phyloP scores from a whole-genome alignment of 2,329 filamentous ascomycete species.

The Cercospora brassicicola region DNA sequence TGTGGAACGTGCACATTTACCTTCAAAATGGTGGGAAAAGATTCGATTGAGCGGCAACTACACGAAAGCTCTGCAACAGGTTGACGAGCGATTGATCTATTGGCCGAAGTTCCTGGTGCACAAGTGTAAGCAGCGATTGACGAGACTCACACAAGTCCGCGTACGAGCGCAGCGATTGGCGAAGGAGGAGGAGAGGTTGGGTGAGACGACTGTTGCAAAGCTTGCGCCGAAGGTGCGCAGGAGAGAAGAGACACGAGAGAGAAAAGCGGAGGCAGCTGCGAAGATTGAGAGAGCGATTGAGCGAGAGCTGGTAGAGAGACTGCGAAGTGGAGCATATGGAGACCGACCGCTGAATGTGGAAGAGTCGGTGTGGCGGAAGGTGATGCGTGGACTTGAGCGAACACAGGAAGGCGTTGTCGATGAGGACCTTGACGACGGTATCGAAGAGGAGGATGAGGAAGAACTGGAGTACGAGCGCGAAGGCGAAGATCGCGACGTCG shows the following conservation, averaged over 20 bases:
- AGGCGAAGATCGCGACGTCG: conserved; percentile 68
- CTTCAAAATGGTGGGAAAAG: conserved; percentile 90
- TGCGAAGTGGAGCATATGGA: conserved; percentile 90
- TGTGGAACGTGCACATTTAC: conserved; percentile 82
- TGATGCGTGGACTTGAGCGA: conserved; percentile 84
- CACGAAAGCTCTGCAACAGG: conserved; percentile 79
- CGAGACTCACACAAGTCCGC: conserved; percentile 85
- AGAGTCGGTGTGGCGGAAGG: conserved; percentile 95
- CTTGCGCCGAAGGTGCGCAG: conserved; percentile 81
- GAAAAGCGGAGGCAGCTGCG: conserved; percentile 60
- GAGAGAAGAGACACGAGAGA: conserved; percentile 51
- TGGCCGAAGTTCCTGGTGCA: conserved; percentile 92
- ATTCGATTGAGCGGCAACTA: conserved; percentile 91
- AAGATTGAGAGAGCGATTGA: conserved; percentile 97
- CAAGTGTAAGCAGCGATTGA: conserved; percentile 95
- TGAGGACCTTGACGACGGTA: conserved; percentile 83
- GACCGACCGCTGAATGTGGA: conserved; percentile 94
- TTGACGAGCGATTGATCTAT: conserved; percentile 84
- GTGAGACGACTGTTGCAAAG: conserved; percentile 83
- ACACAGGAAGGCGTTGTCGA: conserved; percentile 80
- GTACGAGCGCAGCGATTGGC: conserved; percentile 75
- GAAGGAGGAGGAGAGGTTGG: conserved; percentile 84
- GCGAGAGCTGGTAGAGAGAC: conserved; percentile 84
- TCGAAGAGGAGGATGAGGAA: conserved; percentile 69
- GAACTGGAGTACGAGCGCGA: conserved; percentile 62